Percentiles rank a stretch among this genome's conserved stretches.
phyloP scores from a whole-genome alignment of 108 stramenopile genomes.

The Chaetoceros tenuissimus region DNA sequence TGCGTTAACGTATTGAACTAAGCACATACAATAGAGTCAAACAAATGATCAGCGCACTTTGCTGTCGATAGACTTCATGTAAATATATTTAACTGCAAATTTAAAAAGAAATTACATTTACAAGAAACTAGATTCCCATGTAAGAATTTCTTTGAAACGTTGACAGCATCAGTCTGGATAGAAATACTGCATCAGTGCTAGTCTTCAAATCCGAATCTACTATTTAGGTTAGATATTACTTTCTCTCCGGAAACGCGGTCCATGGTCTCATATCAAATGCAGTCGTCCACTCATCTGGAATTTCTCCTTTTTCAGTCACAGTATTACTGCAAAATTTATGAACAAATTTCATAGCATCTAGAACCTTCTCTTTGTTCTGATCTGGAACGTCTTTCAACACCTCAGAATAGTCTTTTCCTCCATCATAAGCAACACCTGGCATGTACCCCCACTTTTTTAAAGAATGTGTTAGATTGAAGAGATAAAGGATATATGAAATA shows the following conservation, averaged over 20 bases:
- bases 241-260: slow-evolving; percentile 68
- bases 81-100: not conserved
- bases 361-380: slow-evolving; percentile 34
- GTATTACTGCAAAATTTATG: slow-evolving; percentile 33
- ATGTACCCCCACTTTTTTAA: slow-evolving; percentile 39
- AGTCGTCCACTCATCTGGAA: slow-evolving; percentile 57
- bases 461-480: slow-evolving; percentile 23
- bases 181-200: no score
- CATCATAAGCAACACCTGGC: slow-evolving; percentile 50
- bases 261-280: slow-evolving; percentile 77
- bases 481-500: no score
- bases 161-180: no score
- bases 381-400: slow-evolving; percentile 55
- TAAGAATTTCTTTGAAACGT: no score
- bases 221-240: no score
- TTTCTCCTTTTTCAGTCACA: slow-evolving; percentile 3
- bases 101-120: no score
- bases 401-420: slow-evolving; percentile 39
- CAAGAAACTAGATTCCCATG: no score
- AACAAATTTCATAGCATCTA: slow-evolving; percentile 55
- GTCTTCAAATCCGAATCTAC: no score
- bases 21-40: slow-evolving; percentile 11
- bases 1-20: slow-evolving; percentile 87
- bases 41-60: slow-evolving; percentile 4
- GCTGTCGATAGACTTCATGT: not conserved